These are phyloP conservation scores for Chaetomium cochliodes DNA, from an alignment of 495 filamentous ascomycete species.

Conservation along the genomic window DNA sequence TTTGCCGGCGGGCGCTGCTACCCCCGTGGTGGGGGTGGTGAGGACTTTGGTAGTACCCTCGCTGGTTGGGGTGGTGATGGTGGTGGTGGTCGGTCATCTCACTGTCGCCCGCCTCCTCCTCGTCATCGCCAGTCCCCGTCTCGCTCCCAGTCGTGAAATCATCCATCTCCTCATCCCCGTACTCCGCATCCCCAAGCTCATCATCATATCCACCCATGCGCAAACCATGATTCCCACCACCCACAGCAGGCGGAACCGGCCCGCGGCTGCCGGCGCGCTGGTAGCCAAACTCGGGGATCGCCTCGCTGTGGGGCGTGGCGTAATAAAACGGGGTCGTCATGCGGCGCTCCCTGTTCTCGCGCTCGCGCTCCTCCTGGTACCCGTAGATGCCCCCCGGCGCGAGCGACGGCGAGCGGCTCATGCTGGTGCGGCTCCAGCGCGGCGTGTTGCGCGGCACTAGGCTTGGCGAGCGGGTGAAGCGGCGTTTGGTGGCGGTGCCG, in stretches of 20 bases:
- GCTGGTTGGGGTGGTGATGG: neutral
- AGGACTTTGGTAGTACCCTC: neutral
- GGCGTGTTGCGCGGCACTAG: conserved; percentile 47
- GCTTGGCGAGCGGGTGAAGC: conserved; percentile 45
- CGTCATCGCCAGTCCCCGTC: conserved; percentile 8
- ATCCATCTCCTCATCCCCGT: conserved; percentile 27
- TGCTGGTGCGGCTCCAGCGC: conserved; percentile 44
- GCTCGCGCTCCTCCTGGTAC: conserved; percentile 23
- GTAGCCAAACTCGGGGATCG: conserved; percentile 25
- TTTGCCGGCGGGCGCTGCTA: neutral
- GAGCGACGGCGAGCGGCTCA: conserved; percentile 37
- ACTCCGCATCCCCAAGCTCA: conserved; percentile 25
- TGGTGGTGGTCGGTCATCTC: conserved; percentile 16
- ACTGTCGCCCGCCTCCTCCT: neutral
- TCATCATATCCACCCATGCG: conserved; percentile 25
- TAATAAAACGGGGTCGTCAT: conserved; percentile 50
- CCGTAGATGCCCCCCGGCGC: conserved; percentile 23
- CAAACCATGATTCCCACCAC: neutral
- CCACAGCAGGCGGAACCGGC: conserved; percentile 2
- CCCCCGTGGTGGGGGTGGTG: neutral
- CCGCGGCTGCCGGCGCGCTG: conserved; percentile 27
- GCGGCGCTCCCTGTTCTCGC: conserved; percentile 32
- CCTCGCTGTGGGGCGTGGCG: conserved; percentile 56
- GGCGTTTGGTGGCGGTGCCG: conserved; percentile 36
- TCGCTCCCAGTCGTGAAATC: conserved; percentile 11